These are phyloP conservation scores for Penicillium macrosclerotiorum DNA, from an alignment of 495 filamentous ascomycete species.

Conservation along the genomic window DNA sequence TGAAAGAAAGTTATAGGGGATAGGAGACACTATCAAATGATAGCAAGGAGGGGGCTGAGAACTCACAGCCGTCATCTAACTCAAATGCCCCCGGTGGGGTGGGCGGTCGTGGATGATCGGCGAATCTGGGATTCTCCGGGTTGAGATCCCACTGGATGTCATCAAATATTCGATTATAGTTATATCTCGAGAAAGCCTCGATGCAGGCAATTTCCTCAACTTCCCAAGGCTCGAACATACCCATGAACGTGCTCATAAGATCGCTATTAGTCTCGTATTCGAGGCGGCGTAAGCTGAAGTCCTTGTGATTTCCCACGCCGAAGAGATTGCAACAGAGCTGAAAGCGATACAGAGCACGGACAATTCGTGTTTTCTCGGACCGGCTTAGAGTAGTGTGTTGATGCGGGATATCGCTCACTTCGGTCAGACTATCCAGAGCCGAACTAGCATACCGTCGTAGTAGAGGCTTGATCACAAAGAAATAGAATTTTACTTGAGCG, in stretches of 20 bases:
- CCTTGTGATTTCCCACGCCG: constrained; percentile 1
- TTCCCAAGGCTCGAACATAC: constrained; percentile 15
- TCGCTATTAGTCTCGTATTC: not conserved
- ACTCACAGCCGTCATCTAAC: not conserved
- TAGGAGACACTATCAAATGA: no score
- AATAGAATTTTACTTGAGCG: constrained; percentile 13
- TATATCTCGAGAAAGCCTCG: constrained; percentile 2
- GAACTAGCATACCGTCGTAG: constrained; percentile 1
- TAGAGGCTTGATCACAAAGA: constrained; percentile 20
- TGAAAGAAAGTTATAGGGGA: no score
- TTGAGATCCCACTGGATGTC: constrained; percentile 4
- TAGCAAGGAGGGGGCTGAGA: not conserved
- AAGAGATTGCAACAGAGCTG: constrained; percentile 29
- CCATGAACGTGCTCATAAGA: not conserved
- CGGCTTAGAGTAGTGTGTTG: constrained; percentile 5
- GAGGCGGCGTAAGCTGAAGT: no score
- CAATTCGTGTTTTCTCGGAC: constrained; percentile 16
- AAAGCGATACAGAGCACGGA: constrained; percentile 29
- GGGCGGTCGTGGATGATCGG: not conserved
- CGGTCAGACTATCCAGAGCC: constrained; percentile 6
- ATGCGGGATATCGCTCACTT: not conserved
- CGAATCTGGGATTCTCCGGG: constrained; percentile 1
- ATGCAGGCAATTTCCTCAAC: constrained; percentile 8
- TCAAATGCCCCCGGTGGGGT: not conserved
- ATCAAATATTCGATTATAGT: constrained; percentile 6